phyloP scores from a whole-genome alignment of 352 stramenopile species.

The Detonula confervacea region DNA sequence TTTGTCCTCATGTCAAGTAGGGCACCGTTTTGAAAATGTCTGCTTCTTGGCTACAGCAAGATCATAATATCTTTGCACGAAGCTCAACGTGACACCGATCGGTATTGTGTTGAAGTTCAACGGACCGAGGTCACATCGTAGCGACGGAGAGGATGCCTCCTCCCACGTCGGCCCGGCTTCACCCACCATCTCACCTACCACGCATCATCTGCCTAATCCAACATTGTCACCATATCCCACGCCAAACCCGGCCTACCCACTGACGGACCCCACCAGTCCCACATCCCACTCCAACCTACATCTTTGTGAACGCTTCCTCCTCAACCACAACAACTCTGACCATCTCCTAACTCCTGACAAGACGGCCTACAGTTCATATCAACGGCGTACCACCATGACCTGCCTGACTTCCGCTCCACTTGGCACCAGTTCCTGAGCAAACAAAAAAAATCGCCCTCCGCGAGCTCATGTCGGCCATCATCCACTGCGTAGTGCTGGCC shows the following conservation, averaged over 20 bases:
- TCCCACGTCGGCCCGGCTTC: not conserved
- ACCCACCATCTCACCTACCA: not conserved
- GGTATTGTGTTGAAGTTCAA: no score
- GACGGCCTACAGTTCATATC: not conserved
- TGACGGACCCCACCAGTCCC: not conserved
- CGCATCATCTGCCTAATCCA: not conserved
- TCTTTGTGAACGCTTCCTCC: not conserved
- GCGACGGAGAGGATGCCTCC: no score
- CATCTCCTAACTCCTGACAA: not conserved
- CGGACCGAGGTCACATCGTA: no score
- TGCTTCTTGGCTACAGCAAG: no score
- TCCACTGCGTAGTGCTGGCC: not conserved
- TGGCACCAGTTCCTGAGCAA: not conserved
- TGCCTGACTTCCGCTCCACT: slow-evolving; percentile 4
- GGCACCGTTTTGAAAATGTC: no score
- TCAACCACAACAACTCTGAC: not conserved
- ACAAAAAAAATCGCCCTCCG: not conserved
- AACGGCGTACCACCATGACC: not conserved
- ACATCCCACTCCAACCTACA: not conserved
- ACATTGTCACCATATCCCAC: not conserved
- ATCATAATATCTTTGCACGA: no score
- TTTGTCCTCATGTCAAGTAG: no score
- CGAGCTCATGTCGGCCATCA: not conserved
- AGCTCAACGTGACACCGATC: no score
- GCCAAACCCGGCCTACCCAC: no score